Conservation (phyloP, 106 monocot species). For the Agapanthus africanus region DNA sequence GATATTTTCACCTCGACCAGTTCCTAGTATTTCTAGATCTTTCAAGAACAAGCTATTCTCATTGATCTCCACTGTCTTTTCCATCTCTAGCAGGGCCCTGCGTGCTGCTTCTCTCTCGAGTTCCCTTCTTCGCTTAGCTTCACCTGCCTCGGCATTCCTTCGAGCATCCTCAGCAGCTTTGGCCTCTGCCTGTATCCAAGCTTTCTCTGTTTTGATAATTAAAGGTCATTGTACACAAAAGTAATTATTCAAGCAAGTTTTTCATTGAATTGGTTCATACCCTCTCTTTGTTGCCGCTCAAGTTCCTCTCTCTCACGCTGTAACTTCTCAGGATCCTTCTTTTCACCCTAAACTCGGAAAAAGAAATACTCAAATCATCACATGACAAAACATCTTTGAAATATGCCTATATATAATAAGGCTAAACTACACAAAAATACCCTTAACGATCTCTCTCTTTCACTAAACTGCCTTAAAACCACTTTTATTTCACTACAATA, state of each 20-base stretch:
- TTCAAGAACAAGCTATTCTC: conserved; percentile 61
- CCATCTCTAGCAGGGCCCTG: conserved; percentile 84
- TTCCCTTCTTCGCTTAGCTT: conserved; percentile 70
- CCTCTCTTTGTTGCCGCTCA: conserved; percentile 68
- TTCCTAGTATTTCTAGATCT: conserved; percentile 81
- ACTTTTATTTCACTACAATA: too few species aligned
- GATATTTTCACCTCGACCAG: conserved; percentile 28
- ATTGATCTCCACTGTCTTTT: conserved; percentile 84
- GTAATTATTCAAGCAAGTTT: too few species aligned
- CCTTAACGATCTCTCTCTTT: too few species aligned
- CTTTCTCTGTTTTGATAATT: conserved; percentile 50
- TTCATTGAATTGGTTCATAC: conserved; percentile 18
- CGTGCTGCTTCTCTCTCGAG: conserved; percentile 93
- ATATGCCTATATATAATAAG: not conserved
- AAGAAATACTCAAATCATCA: not conserved
- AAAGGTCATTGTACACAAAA: not conserved
- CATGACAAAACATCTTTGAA: too few species aligned
- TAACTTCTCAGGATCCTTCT: conserved; percentile 75
- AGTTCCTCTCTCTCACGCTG: conserved; percentile 75
- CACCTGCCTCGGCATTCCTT: conserved; percentile 49
- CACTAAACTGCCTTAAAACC: too few species aligned
- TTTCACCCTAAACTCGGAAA: conserved; percentile 34
- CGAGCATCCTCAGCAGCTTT: conserved; percentile 71
- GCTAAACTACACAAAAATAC: too few species aligned
- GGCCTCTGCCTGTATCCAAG: conserved; percentile 80